A percentile compares a stretch with the other conserved stretches of the same genome.
Conservation (phyloP, 306 rosid species). For the Medicago ruthenica region DNA sequence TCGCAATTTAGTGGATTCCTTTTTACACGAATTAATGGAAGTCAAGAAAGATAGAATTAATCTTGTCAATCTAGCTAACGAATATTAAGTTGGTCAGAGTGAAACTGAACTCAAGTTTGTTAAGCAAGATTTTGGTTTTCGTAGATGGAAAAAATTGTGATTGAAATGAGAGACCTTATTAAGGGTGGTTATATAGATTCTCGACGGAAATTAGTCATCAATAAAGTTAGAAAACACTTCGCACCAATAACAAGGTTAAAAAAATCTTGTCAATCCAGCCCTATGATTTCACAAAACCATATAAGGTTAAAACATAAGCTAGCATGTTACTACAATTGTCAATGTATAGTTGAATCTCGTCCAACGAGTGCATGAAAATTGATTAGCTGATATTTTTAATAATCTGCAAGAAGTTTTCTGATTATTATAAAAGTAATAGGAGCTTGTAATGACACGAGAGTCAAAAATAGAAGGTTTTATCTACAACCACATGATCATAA, state of each 20-base stretch:
- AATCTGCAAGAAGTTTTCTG: background rate
- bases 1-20: background rate
- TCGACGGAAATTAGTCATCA: too few species aligned
- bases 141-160: too few species aligned
- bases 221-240: background rate
- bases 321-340: background rate
- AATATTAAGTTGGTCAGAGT: background rate
- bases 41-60: background rate
- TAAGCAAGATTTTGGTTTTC: background rate
- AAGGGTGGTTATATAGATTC: background rate
- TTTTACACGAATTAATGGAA: background rate
- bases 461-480: background rate
- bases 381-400: background rate
- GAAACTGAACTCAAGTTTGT: too few species aligned
- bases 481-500: background rate
- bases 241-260: background rate
- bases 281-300: too few species aligned
- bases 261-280: background rate
- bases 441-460: background rate
- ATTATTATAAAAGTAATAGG: background rate
- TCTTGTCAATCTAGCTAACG: background rate
- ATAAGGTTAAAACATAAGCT: background rate
- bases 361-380: background rate
- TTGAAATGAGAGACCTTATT: too few species aligned
- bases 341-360: background rate